Evolutionary conservation across 106 monocot species (phyloP), one percentile per base, ranked within the genome.

Genomic region (Gastrodia elata): DNA sequence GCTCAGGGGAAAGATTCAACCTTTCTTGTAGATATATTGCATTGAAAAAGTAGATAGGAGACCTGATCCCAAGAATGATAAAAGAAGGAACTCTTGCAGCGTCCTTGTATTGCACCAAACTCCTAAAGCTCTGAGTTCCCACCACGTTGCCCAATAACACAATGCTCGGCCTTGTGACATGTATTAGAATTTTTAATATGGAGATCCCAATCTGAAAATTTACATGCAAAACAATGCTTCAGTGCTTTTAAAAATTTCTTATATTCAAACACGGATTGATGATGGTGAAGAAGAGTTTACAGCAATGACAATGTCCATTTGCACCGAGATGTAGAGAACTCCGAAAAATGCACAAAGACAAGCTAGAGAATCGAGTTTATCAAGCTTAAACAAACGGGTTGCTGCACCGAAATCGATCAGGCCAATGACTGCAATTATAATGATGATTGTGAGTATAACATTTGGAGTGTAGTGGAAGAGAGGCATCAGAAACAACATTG

Each of bases 121-220:
- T 86, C 70, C 89, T 83, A 46, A 84, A 89, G 79, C 77, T 86
- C 34, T 75, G 77, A 5, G 79, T 86, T 39, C 83, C 86, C 6
- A 83, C 79, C 28, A 89, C 57, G 6, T 84, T 82, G 20, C 89
- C 89, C 74, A 86, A 71, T 16, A 86, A 43, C 27, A 82, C 83
- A 7, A 79, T 82, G 83, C 81, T 89, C 8, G 89, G 89, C 79
- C 89, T 40, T 14, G 86, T 89, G 34, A 86, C 89, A 41, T 89
- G 89, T 64, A 89, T 57, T 46, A 89, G 48, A 74, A 89, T 89
- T 77, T 86, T 89, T n/a, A 89, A 77, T 24, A 86, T 36, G 7
- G 89, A 89, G 46, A 89, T 80, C 2, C 83, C 83, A 10, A 84
- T 46, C 88, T 88, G 82, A 77, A 77, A 72, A 44, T 44, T 11